These are phyloP conservation scores for Claviceps maximensis DNA, from an alignment of 2,329 filamentous ascomycete genomes.

Conservation along the genomic window DNA sequence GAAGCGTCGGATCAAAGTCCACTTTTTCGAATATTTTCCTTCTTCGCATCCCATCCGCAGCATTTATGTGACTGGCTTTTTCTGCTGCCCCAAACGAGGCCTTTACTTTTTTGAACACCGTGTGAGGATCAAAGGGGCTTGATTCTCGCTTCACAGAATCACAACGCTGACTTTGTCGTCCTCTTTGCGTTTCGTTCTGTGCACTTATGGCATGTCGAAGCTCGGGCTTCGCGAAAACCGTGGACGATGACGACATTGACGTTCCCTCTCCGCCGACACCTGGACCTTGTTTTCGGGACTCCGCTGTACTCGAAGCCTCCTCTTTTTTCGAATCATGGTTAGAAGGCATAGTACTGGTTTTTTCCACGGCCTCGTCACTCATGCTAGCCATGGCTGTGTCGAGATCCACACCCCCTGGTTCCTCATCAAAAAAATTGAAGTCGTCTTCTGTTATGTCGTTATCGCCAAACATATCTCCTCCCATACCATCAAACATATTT, in stretches of 20 bases:
- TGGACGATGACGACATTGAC: too few species aligned
- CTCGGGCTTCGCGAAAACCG: slow-evolving; percentile 45
- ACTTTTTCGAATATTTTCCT: slow-evolving; percentile 41
- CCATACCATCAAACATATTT: slow-evolving; percentile 55
- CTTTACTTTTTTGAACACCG: slow-evolving; percentile 44
- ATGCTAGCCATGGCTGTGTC: slow-evolving; percentile 17
- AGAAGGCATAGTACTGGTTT: not conserved
- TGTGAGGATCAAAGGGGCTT: slow-evolving; percentile 45
- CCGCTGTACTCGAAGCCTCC: slow-evolving; percentile 6
- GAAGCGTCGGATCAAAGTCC: slow-evolving; percentile 38
- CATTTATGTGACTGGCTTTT: slow-evolving; percentile 10
- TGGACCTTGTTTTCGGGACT: slow-evolving; percentile 8
- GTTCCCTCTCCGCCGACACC: slow-evolving; percentile 14
- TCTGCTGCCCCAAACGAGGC: slow-evolving; percentile 26
- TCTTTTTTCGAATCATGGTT: slow-evolving; percentile 7
- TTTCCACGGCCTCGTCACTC: slow-evolving; percentile 6
- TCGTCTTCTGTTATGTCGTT: slow-evolving; percentile 68
- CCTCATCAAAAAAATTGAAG: slow-evolving; percentile 71
- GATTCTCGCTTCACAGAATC: slow-evolving; percentile 33
- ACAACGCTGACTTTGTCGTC: slow-evolving; percentile 18
- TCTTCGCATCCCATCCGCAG: slow-evolving; percentile 19
- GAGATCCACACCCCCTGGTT: slow-evolving; percentile 29
- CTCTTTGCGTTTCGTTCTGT: slow-evolving; percentile 26
- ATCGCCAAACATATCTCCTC: slow-evolving; percentile 58
- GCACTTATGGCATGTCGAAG: slow-evolving; percentile 44